These are phyloP conservation scores for Talaromyces pinophilus DNA, from an alignment of 2,329 filamentous ascomycete species.

Conservation along the genomic window DNA sequence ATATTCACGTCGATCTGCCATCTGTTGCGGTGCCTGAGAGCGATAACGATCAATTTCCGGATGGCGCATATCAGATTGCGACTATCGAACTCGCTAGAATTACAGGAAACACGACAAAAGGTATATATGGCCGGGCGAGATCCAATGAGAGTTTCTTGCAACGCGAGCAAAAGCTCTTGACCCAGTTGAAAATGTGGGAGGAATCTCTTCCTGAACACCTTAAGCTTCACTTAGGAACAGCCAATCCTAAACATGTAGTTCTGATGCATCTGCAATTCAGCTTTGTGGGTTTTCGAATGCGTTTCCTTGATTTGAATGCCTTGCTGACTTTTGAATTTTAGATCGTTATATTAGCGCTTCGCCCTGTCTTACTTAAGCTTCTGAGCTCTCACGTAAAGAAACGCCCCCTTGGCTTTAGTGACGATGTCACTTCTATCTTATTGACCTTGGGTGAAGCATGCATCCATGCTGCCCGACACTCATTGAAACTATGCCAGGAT, in stretches of 20 bases:
- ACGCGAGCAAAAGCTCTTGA: constrained; percentile 43
- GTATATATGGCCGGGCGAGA: constrained; percentile 39
- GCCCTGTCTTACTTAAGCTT: neutral
- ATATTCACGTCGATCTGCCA: constrained; percentile 47
- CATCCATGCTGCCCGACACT: neutral
- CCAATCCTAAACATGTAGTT: constrained; percentile 33
- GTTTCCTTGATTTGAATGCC: neutral
- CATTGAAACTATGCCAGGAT: neutral
- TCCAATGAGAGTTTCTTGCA: constrained; percentile 43
- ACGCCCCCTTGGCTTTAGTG: neutral
- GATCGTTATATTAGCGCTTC: neutral
- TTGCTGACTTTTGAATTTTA: neutral
- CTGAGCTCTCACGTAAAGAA: neutral
- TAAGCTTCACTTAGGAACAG: constrained; percentile 35
- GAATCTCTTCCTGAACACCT: constrained; percentile 40
- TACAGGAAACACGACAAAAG: constrained; percentile 39
- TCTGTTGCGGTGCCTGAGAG: constrained; percentile 33
- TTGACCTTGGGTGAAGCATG: neutral
- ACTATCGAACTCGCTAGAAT: constrained; percentile 43
- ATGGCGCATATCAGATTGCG: constrained; percentile 40
- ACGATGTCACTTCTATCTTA: neutral
- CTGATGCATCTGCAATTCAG: neutral
- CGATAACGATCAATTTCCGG: constrained; percentile 41
- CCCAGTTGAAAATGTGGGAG: constrained; percentile 42
- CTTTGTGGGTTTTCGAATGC: neutral